Percentiles rank a stretch among this genome's conserved stretches.
Evolutionary conservation across 1,284 basidiomycete species (phyloP).

Genomic region (Prillingera fragicola): DNA sequence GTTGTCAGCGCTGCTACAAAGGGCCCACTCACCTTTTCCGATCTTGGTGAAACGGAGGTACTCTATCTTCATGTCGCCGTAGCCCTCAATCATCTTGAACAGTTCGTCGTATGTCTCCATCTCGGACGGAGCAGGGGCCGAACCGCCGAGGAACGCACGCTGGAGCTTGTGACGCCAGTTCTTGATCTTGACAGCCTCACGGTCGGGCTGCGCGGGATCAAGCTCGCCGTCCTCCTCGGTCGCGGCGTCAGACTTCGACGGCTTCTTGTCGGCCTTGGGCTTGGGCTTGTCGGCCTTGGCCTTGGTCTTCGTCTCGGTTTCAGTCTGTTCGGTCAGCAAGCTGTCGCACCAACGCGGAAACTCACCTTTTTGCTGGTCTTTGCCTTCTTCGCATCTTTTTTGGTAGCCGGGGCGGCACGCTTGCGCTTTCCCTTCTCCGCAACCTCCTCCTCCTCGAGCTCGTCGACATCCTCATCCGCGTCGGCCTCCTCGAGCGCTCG

Average conservation of each 20-base stretch:
- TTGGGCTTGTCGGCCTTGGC: slow-evolving; percentile 49
- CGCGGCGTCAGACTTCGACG: slow-evolving; percentile 39
- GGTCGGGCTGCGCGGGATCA: slow-evolving; percentile 46
- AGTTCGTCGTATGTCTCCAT: slow-evolving; percentile 70
- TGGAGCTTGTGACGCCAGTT: slow-evolving; percentile 88
- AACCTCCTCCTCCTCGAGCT: slow-evolving; percentile 56
- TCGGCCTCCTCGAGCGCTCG: slow-evolving; percentile 57
- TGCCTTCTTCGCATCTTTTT: slow-evolving; percentile 53
- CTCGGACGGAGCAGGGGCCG: slow-evolving; percentile 54
- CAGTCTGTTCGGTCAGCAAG: not conserved
- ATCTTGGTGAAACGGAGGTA: slow-evolving; percentile 93
- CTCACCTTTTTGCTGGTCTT: slow-evolving; percentile 48
- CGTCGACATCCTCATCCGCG: slow-evolving; percentile 56
- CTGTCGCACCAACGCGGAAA: too few species aligned
- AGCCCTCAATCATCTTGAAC: slow-evolving; percentile 77
- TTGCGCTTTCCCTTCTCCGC: slow-evolving; percentile 54
- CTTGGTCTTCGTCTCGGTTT: slow-evolving; percentile 48
- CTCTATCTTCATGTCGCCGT: slow-evolving; percentile 74
- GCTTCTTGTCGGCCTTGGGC: slow-evolving; percentile 38
- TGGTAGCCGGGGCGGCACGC: slow-evolving; percentile 49
- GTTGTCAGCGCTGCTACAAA: slow-evolving; percentile 2
- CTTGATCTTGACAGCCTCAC: slow-evolving; percentile 68
- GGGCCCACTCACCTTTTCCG: slow-evolving; percentile 58
- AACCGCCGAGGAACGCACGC: slow-evolving; percentile 70
- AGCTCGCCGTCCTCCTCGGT: slow-evolving; percentile 17